Evolutionary conservation across 805 yeast genomes (phyloP), one percentile per base, ranked within the genome.

Genomic region (Blastobotrys attinorum): DNA sequence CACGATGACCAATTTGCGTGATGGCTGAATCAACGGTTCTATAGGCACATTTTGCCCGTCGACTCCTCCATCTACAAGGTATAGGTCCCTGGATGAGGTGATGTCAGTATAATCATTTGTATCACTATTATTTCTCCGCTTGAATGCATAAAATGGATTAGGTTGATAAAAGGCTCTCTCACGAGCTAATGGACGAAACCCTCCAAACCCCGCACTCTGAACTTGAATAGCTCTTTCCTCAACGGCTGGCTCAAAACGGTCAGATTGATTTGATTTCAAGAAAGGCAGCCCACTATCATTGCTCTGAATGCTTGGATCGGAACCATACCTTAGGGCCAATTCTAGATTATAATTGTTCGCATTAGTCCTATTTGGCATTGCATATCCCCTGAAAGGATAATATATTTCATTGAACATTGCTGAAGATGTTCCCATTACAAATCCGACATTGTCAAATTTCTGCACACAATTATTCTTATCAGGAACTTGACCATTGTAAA

Each of bases 381-480:
- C 31, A 25, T 8, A 8, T 10, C 31, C 31, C 8, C 13, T 13
- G 17, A 10, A 31, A 7, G 15, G 7, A 16, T 10, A 31, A n/a
- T 10, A 31, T 11, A 31, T 6, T 6, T 83, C 5, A 64, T 73
- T 51, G 69, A 86, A 86, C 39, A 86, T 61, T 1, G 89, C 72
- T 1, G 94, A 82, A 2, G 95, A 84, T 4, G 95, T 79, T 25
- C 94, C 95, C 63, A 85, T 66, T 25, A 85, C 65, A 56, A 77
- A 88, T 3, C 95, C 94, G 4, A 84, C 79, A 54, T 84, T 85
- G 61, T 87, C 96, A 46, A 73, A 79, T 3, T 90, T 89, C 18
- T 69, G 55, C 23, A 82, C 70, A 31, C 35, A 31, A 6, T 31
- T 6, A 7, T n/a, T n/a, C 7, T 7, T 11, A 15, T 31, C 35